Evolutionary conservation across 2,329 filamentous ascomycete genomes (phyloP), one percentile per base, ranked within the genome.

Genomic region (Fusarium sp.): DNA sequence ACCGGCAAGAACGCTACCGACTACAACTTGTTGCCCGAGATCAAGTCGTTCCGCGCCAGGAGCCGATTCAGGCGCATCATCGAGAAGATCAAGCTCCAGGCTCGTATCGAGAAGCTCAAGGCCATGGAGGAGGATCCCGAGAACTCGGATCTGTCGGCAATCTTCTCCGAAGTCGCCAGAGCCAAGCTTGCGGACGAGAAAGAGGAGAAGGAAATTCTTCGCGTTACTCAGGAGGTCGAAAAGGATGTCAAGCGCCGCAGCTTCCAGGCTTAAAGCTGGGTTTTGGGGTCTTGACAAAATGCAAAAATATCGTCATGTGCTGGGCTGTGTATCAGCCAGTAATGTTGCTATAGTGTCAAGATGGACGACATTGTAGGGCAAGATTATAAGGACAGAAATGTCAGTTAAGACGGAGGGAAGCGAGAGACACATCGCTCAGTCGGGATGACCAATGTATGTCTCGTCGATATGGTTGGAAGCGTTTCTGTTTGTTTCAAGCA

Each of bases 1-100:
- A 96, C 89, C 76, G 95, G 95, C 78, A 87, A 96, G 83, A 96
- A 88, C 65, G 96, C 96, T 66, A 93, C 91, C 64, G 94, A 98
- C 80, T 94, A 97, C 88, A 94, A 99, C 85, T 87, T 99, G 87
- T 83, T 99, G 79, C 96, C 96, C 70, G 96, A 99, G 83, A 96
- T 99, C 73, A 92, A 92, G 80, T 91, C 94, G 51, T 97, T 96
- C 83, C 93, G 96, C 80, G 91, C 94, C 67, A 94, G 94, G 80
- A 93, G 93, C 57, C 93, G 94, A 65, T 91, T 99, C 72, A 91
- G 91, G 79, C 91, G 95, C 68, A 95, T 94, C 74, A 96, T 99
- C 82, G 93, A 98, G 80, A 90, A 97, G 75, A 92, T 98, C 84
- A 97, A 97, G 82, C 88, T 99, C 54, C 89, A 93, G 69, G 97